Evolutionary conservation across 2,329 filamentous ascomycete genomes (phyloP).

Genomic region (Endothia cerciana): DNA sequence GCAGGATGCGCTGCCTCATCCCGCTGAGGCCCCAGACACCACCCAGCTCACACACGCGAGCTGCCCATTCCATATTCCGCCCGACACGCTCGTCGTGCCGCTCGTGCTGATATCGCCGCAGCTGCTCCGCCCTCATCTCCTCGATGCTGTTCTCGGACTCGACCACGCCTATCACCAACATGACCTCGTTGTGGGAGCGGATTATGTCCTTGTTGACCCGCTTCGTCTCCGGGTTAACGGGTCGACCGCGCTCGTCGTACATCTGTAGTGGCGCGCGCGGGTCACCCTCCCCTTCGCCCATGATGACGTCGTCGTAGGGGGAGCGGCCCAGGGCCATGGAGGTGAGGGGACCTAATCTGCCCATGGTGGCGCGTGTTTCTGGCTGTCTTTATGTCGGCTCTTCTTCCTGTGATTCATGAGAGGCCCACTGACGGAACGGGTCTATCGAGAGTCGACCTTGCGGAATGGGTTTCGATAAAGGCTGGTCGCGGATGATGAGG

Average conservation of each 20-base stretch:
- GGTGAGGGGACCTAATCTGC: constrained; percentile 58
- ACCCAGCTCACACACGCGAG: constrained; percentile 45
- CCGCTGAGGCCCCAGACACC: constrained; percentile 57
- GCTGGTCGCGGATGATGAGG: neutral
- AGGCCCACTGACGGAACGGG: neutral
- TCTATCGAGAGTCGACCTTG: neutral
- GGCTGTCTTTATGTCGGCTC: neutral
- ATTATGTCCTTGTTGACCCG: constrained; percentile 61
- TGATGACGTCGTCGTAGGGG: constrained; percentile 61
- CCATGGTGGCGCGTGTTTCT: constrained; percentile 45
- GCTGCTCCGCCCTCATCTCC: constrained; percentile 44
- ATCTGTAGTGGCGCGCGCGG: constrained; percentile 48
- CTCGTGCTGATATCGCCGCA: constrained; percentile 45
- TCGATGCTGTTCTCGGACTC: constrained; percentile 55
- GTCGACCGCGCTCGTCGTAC: constrained; percentile 60
- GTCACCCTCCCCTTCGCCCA: constrained; percentile 51
- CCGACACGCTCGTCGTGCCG: constrained; percentile 54
- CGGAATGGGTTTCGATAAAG: neutral
- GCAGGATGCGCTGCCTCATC: constrained; percentile 57
- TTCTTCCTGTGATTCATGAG: neutral
- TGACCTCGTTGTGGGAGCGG: constrained; percentile 65
- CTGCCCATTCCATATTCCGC: constrained; percentile 41
- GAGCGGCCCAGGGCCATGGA: constrained; percentile 62
- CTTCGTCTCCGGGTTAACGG: constrained; percentile 58
- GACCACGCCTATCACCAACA: constrained; percentile 65